Evolutionary conservation across 192 early-diverging fungal species (phyloP).

Genomic region (Ambispora gerdemannii): DNA sequence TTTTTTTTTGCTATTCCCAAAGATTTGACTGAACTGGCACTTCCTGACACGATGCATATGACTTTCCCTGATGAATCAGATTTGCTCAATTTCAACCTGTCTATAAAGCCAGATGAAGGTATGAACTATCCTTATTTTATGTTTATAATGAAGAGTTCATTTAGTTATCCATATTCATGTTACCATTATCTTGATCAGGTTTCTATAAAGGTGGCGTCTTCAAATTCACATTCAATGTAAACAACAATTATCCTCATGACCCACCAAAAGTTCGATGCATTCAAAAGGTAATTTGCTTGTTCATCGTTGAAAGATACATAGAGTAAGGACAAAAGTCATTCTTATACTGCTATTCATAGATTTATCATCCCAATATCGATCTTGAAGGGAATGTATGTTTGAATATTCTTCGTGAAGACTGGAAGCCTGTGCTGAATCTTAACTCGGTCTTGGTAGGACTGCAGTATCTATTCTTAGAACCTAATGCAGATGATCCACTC

Average conservation of each 20-base stretch:
- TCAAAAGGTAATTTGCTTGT: constrained; percentile 90
- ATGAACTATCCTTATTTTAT: constrained; percentile 22
- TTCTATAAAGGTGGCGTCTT: constrained; percentile 85
- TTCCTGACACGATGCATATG: constrained; percentile 74
- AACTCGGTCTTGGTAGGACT: constrained; percentile 87
- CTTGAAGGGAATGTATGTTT: constrained; percentile 94
- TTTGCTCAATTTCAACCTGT: constrained; percentile 77
- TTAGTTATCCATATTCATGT: too few relatives aligned
- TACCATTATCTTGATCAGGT: too few relatives aligned
- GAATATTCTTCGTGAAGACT: constrained; percentile 96
- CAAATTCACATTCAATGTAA: constrained; percentile 77
- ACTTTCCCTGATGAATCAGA: constrained; percentile 74
- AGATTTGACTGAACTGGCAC: constrained; percentile 82
- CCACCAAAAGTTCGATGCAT: constrained; percentile 88
- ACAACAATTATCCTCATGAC: constrained; percentile 90
- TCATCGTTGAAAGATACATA: too few relatives aligned
- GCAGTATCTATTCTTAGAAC: constrained; percentile 89
- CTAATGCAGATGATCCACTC: constrained; percentile 95
- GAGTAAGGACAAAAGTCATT: too few relatives aligned
- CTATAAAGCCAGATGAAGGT: constrained; percentile 87
- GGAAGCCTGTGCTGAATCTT: constrained; percentile 97
- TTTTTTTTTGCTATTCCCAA: constrained; percentile 2
- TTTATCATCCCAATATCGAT: constrained; percentile 99
- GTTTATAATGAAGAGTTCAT: constrained; percentile 15
- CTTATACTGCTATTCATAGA: constrained; percentile 44